These are phyloP conservation scores for Tausonia pullulans DNA, from an alignment of 1,284 basidiomycete species.

Conservation along the genomic window DNA sequence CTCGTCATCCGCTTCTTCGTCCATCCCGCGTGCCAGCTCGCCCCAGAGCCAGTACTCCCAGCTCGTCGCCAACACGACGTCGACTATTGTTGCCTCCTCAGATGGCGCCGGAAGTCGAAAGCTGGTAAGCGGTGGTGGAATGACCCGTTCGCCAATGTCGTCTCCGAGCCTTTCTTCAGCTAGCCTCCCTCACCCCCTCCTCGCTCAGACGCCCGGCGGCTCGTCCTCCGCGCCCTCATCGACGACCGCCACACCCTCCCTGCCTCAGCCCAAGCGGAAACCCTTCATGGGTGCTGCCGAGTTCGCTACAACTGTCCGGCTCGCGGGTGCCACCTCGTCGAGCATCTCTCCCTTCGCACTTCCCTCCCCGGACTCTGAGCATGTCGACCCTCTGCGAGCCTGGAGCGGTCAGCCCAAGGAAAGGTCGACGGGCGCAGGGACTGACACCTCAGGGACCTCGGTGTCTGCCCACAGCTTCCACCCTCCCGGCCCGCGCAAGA, in stretches of 20 bases:
- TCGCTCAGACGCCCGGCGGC: background rate
- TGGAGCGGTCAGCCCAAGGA: background rate
- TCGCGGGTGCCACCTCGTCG: conserved; percentile 5
- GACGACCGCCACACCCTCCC: background rate
- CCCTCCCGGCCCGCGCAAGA: background rate
- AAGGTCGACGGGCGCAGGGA: background rate
- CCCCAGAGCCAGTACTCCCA: too few species aligned
- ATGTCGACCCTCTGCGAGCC: conserved; percentile 13
- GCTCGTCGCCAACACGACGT: too few species aligned
- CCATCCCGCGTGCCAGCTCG: background rate
- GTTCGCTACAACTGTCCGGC: conserved; percentile 9
- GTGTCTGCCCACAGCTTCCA: background rate
- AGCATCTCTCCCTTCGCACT: conserved; percentile 9
- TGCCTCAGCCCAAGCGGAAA: background rate
- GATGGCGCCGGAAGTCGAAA: too few species aligned
- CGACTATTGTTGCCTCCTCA: too few species aligned
- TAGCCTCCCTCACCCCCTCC: background rate
- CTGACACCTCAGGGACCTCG: background rate
- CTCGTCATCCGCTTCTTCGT: background rate
- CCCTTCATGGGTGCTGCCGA: conserved; percentile 8
- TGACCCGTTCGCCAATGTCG: background rate
- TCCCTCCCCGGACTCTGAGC: conserved; percentile 14
- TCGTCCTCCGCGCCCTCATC: background rate
- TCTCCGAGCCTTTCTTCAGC: background rate
- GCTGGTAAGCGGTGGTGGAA: too few species aligned